Evolutionary conservation across 805 yeast genomes (phyloP).

Genomic region (Clavispora santaluciae): DNA sequence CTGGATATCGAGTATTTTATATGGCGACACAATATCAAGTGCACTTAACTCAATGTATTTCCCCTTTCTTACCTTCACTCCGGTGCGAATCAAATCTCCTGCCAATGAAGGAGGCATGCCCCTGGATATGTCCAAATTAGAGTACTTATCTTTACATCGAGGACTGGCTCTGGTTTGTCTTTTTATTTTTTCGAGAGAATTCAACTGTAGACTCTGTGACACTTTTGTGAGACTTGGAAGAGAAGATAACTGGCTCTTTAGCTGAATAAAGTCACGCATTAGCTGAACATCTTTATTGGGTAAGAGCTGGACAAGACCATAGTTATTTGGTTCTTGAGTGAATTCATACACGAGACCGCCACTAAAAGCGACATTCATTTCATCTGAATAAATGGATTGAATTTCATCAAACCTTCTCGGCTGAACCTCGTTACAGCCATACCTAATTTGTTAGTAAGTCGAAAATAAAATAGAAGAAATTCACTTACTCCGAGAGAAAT

Average conservation of each 20-base stretch:
- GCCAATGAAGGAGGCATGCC: slow-evolving; percentile 45
- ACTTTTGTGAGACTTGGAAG: slow-evolving; percentile 19
- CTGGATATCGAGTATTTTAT: slow-evolving; percentile 38
- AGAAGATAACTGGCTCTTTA: slow-evolving; percentile 41
- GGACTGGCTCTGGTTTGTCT: slow-evolving; percentile 14
- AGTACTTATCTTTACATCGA: slow-evolving; percentile 29
- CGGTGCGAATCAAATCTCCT: slow-evolving; percentile 40
- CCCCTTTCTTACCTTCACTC: slow-evolving; percentile 48
- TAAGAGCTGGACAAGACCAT: slow-evolving; percentile 61
- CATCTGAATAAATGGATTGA: slow-evolving; percentile 57
- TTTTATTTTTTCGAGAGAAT: slow-evolving; percentile 14
- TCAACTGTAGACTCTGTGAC: slow-evolving; percentile 2
- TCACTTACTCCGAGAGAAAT: slow-evolving; percentile 72
- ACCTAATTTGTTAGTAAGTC: slow-evolving; percentile 19
- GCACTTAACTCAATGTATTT: slow-evolving; percentile 42
- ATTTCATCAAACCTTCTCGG: slow-evolving; percentile 83
- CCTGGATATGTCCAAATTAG: slow-evolving; percentile 34
- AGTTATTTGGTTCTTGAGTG: slow-evolving; percentile 72
- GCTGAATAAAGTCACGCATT: slow-evolving; percentile 48
- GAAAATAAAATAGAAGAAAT: not conserved
- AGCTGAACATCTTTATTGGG: slow-evolving; percentile 39
- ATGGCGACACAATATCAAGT: slow-evolving; percentile 39
- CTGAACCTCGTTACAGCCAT: slow-evolving; percentile 76
- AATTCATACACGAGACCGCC: slow-evolving; percentile 86
- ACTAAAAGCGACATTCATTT: slow-evolving; percentile 72